Evolutionary conservation across 768 basidiomycete species (phyloP).

Genomic region (Pulveroboletus sp.): DNA sequence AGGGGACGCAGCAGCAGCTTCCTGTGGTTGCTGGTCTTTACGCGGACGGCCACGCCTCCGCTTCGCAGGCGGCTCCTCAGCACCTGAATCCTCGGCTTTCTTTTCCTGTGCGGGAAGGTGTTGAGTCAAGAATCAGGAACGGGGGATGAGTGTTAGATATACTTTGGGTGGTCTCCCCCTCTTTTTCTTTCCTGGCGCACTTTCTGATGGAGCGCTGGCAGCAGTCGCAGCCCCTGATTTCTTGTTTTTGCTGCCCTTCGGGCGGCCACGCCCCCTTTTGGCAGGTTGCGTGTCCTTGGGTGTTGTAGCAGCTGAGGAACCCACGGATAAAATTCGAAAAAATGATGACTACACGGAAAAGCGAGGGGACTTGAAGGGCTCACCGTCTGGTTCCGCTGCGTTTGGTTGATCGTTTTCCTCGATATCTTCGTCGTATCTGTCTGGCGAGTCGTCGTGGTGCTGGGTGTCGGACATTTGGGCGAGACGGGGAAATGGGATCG

Average conservation of each 20-base stretch:
- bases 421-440: conserved; percentile 61
- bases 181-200: conserved; percentile 38
- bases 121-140: conserved; percentile 25
- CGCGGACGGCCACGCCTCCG: conserved; percentile 74
- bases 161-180: conserved; percentile 55
- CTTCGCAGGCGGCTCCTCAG: conserved; percentile 54
- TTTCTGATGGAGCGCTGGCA: conserved; percentile 27
- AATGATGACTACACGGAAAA: conserved; percentile 13
- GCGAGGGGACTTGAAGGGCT: conserved; percentile 14
- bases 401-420: conserved; percentile 47
- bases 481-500: conserved; percentile 20
- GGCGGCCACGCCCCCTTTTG: conserved; percentile 86
- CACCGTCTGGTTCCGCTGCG: conserved; percentile 31
- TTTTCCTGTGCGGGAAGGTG: conserved; percentile 25
- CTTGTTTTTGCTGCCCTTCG: conserved; percentile 85
- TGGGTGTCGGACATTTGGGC: conserved; percentile 62
- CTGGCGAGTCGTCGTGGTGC: conserved; percentile 49
- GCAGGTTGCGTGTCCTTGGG: conserved; percentile 35
- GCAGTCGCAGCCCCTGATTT: conserved; percentile 38
- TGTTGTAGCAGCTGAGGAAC: conserved; percentile 38
- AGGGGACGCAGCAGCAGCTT: conserved; percentile 37
- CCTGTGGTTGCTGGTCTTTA: conserved; percentile 53
- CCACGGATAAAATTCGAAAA: conserved; percentile 18
- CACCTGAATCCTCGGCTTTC: conserved; percentile 45
- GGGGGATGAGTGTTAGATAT: conserved; percentile 8